Evolutionary conservation across 306 rosid genomes (phyloP).

Genomic region (Rubus idaeus): DNA sequence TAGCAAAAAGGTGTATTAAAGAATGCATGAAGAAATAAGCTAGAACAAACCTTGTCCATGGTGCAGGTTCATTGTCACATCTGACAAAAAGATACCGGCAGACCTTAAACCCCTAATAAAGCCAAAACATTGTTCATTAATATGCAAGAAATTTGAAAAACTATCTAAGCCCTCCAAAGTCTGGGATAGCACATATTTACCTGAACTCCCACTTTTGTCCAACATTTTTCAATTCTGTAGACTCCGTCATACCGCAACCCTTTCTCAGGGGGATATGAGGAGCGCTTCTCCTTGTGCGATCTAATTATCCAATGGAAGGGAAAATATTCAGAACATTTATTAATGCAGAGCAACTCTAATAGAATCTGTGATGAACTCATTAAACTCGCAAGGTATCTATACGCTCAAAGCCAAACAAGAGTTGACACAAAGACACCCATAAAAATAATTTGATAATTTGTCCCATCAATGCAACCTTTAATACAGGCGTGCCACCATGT

Average conservation of each 20-base stretch:
- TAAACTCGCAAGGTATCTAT: not conserved
- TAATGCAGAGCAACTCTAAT: not conserved
- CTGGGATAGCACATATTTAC: constrained; percentile 33
- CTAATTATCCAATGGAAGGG: constrained; percentile 26
- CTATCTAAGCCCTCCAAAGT: not conserved
- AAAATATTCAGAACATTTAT: not conserved
- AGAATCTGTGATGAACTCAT: not conserved
- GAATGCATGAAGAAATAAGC: not conserved
- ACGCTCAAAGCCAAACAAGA: not conserved
- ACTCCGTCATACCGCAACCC: constrained; percentile 82
- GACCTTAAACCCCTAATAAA: constrained; percentile 61
- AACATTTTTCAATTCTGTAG: constrained; percentile 82
- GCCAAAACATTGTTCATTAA: constrained; percentile 7
- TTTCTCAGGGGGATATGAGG: constrained; percentile 66
- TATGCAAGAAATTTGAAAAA: not conserved
- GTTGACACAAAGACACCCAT: not conserved
- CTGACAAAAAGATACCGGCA: constrained; percentile 71
- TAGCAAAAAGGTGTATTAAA: not conserved
- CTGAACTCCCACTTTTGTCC: constrained; percentile 75
- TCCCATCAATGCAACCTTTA: not conserved
- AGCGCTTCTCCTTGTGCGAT: constrained; percentile 78
- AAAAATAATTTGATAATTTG: not conserved
- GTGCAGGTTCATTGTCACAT: constrained; percentile 79
- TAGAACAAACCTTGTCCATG: constrained; percentile 63
- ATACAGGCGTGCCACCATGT: not conserved